Percentiles rank a stretch among this genome's conserved stretches.
Evolutionary conservation across 1,284 basidiomycete species (phyloP).

Genomic region (Boletus smithii): DNA sequence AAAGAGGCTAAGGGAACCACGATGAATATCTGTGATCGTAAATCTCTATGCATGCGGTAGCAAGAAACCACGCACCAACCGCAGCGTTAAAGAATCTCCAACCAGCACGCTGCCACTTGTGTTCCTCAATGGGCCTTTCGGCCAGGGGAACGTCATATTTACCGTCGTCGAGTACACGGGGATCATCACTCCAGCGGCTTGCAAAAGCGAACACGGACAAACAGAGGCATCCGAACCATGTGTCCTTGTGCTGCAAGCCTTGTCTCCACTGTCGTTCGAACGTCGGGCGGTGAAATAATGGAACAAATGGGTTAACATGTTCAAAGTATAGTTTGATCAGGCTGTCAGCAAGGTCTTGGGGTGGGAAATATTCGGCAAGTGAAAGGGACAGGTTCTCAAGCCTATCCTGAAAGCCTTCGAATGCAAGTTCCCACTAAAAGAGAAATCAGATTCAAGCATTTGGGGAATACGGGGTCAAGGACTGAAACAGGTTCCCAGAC

Average conservation of each 20-base stretch:
- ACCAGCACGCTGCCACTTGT: constrained; percentile 56
- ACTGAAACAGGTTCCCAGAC: constrained; percentile 7
- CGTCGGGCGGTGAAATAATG: constrained; percentile 65
- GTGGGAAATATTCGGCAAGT: constrained; percentile 51
- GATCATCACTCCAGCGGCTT: constrained; percentile 65
- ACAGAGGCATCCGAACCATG: constrained; percentile 60
- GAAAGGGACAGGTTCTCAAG: constrained; percentile 36
- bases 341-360: constrained; percentile 49
- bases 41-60: constrained; percentile 1
- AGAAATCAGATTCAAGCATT: constrained; percentile 5
- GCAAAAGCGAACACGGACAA: constrained; percentile 68
- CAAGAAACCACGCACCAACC: constrained; percentile 37
- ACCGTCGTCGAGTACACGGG: constrained; percentile 50
- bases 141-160: constrained; percentile 22
- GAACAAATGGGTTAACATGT: constrained; percentile 53
- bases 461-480: not conserved
- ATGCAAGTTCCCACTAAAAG: constrained; percentile 57
- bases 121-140: constrained; percentile 23
- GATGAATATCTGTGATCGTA: constrained; percentile 43
- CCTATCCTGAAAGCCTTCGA: constrained; percentile 46
- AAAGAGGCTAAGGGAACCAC: constrained; percentile 54
- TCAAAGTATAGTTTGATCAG: constrained; percentile 69
- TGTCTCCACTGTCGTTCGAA: constrained; percentile 61
- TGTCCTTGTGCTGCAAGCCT: constrained; percentile 48
- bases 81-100: constrained; percentile 63